A percentile compares a stretch with the other conserved stretches of the same genome.
phyloP scores from a whole-genome alignment of 805 yeast genomes.

The Saturnispora halmiae region DNA sequence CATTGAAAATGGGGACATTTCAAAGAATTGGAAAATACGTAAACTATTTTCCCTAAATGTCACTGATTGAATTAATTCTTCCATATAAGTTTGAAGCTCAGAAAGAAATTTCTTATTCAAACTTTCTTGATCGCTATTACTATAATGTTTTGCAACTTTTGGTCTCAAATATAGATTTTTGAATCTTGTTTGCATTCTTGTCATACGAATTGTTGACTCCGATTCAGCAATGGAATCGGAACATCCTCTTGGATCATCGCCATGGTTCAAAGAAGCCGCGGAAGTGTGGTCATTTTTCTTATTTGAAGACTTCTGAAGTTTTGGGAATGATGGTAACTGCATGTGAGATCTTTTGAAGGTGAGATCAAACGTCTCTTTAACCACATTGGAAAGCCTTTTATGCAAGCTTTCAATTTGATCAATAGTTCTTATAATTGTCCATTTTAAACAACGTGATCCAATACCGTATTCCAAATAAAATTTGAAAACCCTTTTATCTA shows the following conservation, averaged over 20 bases:
- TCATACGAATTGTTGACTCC: not conserved
- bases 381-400: constrained; percentile 39
- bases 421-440: constrained; percentile 69
- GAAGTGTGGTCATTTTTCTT: not conserved
- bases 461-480: constrained; percentile 87
- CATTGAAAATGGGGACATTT: constrained; percentile 80
- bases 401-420: constrained; percentile 68
- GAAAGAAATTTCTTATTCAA: constrained; percentile 29
- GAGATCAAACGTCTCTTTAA: constrained; percentile 4
- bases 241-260: not conserved
- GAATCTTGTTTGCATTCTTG: not conserved
- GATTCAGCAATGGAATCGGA: constrained; percentile 1
- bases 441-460: constrained; percentile 64
- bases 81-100: constrained; percentile 59
- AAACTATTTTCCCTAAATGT: constrained; percentile 75
- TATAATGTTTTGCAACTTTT: not conserved
- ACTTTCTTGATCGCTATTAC: not conserved
- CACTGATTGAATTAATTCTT: constrained; percentile 47
- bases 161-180: not conserved
- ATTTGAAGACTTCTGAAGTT: not conserved
- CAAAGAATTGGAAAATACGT: constrained; percentile 76
- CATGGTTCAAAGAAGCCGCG: too few species aligned
- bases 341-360: constrained; percentile 20
- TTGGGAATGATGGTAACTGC: constrained; percentile 2
- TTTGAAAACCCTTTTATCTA: constrained; percentile 36